These are phyloP conservation scores for Pseudogymnoascus sp. DNA, from an alignment of 2,329 filamentous ascomycete species.

Conservation along the genomic window DNA sequence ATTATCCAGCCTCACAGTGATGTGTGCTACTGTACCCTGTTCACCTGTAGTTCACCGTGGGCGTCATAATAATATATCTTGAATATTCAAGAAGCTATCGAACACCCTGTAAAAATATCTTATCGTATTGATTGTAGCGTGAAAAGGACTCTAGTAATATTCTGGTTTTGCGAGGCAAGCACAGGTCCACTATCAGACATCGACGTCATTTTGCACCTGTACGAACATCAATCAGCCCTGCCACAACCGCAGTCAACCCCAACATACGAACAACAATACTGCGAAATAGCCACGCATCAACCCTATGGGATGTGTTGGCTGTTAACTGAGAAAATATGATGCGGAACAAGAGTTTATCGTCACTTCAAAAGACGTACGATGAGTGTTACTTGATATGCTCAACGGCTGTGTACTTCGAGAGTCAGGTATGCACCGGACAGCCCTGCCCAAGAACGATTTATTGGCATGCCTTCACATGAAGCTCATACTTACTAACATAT, in stretches of 20 bases:
- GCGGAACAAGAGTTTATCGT: constrained; percentile 55
- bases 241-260: neutral
- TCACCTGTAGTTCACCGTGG: neutral
- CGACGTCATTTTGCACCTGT: constrained; percentile 8
- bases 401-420: constrained; percentile 92
- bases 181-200: constrained; percentile 2
- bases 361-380: constrained; percentile 94
- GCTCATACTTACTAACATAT: constrained; percentile 10
- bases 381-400: constrained; percentile 92
- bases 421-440: constrained; percentile 52
- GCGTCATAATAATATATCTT: constrained; percentile 1
- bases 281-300: neutral
- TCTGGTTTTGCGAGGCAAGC: constrained; percentile 5
- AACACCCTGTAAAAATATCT: neutral
- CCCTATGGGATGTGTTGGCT: constrained; percentile 1
- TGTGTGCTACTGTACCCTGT: neutral
- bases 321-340: constrained; percentile 28
- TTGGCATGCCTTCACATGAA: neutral
- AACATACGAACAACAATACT: constrained; percentile 9
- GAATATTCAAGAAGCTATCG: neutral
- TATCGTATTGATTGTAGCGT: neutral
- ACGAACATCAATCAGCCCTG: constrained; percentile 4
- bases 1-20: neutral
- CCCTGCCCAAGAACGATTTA: neutral
- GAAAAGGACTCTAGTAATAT: neutral